These are phyloP conservation scores for Cytospora piceae DNA, from an alignment of 2,329 filamentous ascomycete species.

Conservation along the genomic window DNA sequence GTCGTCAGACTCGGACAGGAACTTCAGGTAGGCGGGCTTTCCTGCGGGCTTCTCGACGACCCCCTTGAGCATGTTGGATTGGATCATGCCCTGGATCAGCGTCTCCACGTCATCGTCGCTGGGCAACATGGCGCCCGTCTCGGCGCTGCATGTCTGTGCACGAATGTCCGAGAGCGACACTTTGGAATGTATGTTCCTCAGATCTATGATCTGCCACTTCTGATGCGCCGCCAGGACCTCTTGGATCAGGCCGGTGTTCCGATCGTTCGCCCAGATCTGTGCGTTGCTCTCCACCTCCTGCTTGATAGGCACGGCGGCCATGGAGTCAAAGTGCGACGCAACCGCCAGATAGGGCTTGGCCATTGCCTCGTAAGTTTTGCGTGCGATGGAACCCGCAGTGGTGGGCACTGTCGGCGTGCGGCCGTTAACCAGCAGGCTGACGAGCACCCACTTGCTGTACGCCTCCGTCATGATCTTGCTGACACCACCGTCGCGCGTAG, in stretches of 20 bases:
- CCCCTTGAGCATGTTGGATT: constrained; percentile 55
- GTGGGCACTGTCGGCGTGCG: constrained; percentile 58
- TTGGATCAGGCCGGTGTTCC: constrained; percentile 71
- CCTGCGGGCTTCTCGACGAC: constrained; percentile 51
- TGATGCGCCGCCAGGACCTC: constrained; percentile 74
- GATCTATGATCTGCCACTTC: constrained; percentile 72
- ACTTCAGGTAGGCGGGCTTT: constrained; percentile 53
- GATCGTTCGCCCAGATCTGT: constrained; percentile 69
- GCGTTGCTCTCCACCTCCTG: constrained; percentile 60
- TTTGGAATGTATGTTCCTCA: constrained; percentile 72
- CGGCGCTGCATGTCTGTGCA: constrained; percentile 55
- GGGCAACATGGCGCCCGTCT: constrained; percentile 51
- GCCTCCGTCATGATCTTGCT: constrained; percentile 85
- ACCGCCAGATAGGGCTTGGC: constrained; percentile 73
- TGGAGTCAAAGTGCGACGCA: constrained; percentile 67
- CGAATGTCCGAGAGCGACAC: constrained; percentile 59
- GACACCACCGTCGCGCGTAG: constrained; percentile 62
- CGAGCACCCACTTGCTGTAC: constrained; percentile 88
- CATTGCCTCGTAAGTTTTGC: constrained; percentile 60
- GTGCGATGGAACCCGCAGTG: constrained; percentile 55
- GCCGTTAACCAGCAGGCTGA: constrained; percentile 73
- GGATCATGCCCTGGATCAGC: constrained; percentile 60
- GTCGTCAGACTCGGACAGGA: constrained; percentile 47
- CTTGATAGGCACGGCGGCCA: constrained; percentile 59
- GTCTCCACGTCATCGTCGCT: constrained; percentile 48